Evolutionary conservation across 1,284 basidiomycete genomes (phyloP).

Genomic region (Ceratobasidium sp.): DNA sequence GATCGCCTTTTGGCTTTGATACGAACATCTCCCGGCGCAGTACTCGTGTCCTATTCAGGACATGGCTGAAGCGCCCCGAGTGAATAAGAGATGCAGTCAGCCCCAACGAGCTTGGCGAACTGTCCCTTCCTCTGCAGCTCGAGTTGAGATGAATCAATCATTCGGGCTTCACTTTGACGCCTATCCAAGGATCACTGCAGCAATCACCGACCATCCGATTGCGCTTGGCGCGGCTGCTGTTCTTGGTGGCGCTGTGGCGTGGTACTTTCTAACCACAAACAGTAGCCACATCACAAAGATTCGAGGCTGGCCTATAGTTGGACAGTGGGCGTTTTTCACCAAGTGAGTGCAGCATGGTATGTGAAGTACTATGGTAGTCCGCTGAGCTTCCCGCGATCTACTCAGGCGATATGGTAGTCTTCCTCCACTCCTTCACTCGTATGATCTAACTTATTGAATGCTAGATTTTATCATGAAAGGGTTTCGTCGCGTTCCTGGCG

Average conservation of each 20-base stretch:
- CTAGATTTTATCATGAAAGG: slow-evolving; percentile 13
- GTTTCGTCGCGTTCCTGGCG: background rate
- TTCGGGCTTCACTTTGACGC: background rate
- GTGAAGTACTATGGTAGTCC: too few relatives aligned
- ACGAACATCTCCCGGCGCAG: too few relatives aligned
- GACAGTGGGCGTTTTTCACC: slow-evolving; percentile 26
- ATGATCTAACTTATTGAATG: too few relatives aligned
- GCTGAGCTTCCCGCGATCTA: background rate
- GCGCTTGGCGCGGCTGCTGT: background rate
- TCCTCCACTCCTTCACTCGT: too few relatives aligned
- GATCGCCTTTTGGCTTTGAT: too few relatives aligned
- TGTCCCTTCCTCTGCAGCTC: too few relatives aligned
- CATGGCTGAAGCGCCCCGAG: too few relatives aligned
- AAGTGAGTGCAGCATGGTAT: too few relatives aligned
- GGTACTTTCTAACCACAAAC: slow-evolving; percentile 1
- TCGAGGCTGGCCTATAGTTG: slow-evolving; percentile 13
- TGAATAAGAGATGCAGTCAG: too few relatives aligned
- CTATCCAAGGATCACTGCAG: background rate
- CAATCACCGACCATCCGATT: background rate
- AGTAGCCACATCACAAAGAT: background rate
- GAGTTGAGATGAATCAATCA: too few relatives aligned
- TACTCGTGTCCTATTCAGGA: too few relatives aligned
- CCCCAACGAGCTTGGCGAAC: too few relatives aligned
- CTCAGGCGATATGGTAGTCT: slow-evolving; percentile 23
- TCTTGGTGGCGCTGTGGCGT: background rate